Conservation (phyloP, 495 filamentous ascomycete species). For the Aspergillus steynii region DNA sequence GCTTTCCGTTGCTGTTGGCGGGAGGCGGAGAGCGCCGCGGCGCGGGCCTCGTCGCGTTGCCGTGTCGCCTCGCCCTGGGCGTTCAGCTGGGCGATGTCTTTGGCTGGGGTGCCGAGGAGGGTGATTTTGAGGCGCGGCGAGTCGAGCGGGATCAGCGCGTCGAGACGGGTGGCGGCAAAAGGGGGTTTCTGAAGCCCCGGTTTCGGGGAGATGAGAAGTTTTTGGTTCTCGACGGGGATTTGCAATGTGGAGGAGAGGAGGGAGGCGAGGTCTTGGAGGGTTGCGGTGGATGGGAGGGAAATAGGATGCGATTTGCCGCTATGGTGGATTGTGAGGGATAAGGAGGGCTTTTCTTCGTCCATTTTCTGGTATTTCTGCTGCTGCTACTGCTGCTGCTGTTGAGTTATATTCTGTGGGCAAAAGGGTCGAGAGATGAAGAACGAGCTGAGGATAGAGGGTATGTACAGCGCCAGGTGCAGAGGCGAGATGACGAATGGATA, state of each 20-base stretch:
- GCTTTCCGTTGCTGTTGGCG: slow-evolving; percentile 24
- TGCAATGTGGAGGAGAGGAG: slow-evolving; percentile 54
- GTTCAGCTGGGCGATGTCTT: slow-evolving; percentile 41
- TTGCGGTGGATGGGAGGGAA: slow-evolving; percentile 66
- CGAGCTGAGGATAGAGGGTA: neutral
- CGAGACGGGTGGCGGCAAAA: slow-evolving; percentile 46
- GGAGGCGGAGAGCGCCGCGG: slow-evolving; percentile 37
- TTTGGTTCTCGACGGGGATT: slow-evolving; percentile 70
- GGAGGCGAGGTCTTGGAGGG: slow-evolving; percentile 65
- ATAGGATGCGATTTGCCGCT: slow-evolving; percentile 73
- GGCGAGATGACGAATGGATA: neutral
- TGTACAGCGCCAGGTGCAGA: neutral
- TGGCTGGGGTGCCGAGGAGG: slow-evolving; percentile 38
- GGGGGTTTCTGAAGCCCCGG: slow-evolving; percentile 67
- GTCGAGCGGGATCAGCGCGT: slow-evolving; percentile 39
- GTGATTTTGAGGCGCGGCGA: slow-evolving; percentile 51
- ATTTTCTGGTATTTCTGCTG: neutral
- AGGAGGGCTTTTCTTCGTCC: neutral
- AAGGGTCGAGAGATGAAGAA: neutral
- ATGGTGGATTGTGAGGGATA: slow-evolving; percentile 55
- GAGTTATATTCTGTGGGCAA: neutral
- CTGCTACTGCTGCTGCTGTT: too few relatives aligned
- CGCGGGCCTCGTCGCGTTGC: slow-evolving; percentile 38
- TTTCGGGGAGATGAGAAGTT: slow-evolving; percentile 70
- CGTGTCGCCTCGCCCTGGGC: slow-evolving; percentile 39